phyloP scores from a whole-genome alignment of 1,284 basidiomycete genomes.

The Apiotrichum mycotoxinovorans region DNA sequence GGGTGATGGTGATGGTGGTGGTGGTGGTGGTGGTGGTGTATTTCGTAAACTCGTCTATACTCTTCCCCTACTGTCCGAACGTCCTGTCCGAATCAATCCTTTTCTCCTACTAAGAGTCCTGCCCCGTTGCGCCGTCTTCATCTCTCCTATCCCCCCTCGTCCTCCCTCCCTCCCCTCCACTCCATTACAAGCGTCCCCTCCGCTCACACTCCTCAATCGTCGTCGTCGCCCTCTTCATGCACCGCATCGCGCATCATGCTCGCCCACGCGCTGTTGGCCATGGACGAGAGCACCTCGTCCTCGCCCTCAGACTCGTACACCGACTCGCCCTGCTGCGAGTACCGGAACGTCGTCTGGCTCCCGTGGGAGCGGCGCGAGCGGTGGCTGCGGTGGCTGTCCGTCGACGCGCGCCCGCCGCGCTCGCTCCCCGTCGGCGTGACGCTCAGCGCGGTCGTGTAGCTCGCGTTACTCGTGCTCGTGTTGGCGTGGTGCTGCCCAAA shows the following conservation, averaged over 20 bases:
- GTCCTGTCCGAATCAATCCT: too few relatives aligned
- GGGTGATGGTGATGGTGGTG: too few relatives aligned
- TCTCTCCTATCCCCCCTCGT: too few relatives aligned
- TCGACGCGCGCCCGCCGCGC: background rate
- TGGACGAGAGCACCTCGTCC: conserved; percentile 31
- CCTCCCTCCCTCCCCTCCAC: too few relatives aligned
- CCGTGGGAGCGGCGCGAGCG: too few relatives aligned
- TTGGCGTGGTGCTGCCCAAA: background rate
- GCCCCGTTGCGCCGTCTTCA: too few relatives aligned
- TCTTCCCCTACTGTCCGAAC: too few relatives aligned
- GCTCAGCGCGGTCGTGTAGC: background rate
- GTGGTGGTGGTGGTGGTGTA: too few relatives aligned
- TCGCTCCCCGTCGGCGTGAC: background rate
- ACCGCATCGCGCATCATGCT: conserved; percentile 49
- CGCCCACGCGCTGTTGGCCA: conserved; percentile 44
- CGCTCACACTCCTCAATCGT: background rate
- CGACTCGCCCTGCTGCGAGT: conserved; percentile 1
- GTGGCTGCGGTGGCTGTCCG: background rate
- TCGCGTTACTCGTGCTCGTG: background rate
- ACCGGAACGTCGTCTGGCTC: background rate
- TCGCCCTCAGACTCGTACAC: conserved; percentile 4
- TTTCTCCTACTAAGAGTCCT: too few relatives aligned
- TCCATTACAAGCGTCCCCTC: too few relatives aligned
- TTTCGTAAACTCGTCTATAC: too few relatives aligned
- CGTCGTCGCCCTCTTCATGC: conserved; percentile 22